Evolutionary conservation across 202 grass and related monocot species (phyloP).

Genomic region (Panicum virgatum): DNA sequence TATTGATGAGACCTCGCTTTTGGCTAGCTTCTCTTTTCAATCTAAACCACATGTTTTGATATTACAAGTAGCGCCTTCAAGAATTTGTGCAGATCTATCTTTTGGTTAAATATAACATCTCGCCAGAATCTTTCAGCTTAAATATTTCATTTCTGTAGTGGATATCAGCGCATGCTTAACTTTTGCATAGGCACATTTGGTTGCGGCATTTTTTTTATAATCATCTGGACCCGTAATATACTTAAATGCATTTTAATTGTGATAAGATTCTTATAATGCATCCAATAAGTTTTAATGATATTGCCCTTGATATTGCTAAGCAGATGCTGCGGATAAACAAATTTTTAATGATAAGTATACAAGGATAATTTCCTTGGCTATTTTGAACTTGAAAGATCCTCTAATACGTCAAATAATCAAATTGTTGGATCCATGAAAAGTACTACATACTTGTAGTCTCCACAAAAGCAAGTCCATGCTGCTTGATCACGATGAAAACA

Average conservation of each 20-base stretch:
- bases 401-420: background rate
- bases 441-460: background rate
- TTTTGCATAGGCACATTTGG: constrained; percentile 37
- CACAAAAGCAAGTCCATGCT: background rate
- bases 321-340: background rate
- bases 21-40: constrained; percentile 34
- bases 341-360: background rate
- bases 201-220: constrained; percentile 4
- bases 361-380: background rate
- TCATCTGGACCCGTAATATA: background rate
- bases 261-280: background rate
- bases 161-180: constrained; percentile 22
- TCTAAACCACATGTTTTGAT: constrained; percentile 35
- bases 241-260: background rate
- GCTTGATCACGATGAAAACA: background rate
- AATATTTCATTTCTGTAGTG: constrained; percentile 36
- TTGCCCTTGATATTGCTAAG: background rate
- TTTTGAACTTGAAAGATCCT: background rate
- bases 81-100: constrained; percentile 41
- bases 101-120: constrained; percentile 30
- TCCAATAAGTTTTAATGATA: background rate
- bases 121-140: constrained; percentile 34
- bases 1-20: constrained; percentile 36
- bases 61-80: constrained; percentile 35
- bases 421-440: background rate